Conservation (phyloP, 2,329 filamentous ascomycete genomes). For the Diaporthe helianthi region DNA sequence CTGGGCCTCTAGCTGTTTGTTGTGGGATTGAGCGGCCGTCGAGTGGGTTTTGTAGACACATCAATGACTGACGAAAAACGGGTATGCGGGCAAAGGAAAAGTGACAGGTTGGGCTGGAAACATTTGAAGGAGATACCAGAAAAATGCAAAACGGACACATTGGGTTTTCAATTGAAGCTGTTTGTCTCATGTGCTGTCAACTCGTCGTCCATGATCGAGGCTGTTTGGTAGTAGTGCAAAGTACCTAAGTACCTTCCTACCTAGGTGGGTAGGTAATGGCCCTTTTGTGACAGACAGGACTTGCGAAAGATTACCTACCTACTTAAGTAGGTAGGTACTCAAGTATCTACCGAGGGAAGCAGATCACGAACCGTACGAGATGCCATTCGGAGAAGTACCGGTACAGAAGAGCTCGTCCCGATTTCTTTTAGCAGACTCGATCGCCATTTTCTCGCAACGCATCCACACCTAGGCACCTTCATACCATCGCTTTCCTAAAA, state of each 20-base stretch:
- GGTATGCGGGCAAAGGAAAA: not conserved
- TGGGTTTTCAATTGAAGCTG: not conserved
- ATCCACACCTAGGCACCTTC: not conserved
- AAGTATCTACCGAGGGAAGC: not conserved
- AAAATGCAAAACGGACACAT: not conserved
- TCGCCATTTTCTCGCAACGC: not conserved
- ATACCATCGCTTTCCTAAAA: constrained; percentile 17
- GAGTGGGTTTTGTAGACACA: not conserved
- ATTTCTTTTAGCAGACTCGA: not conserved
- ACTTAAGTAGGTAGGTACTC: no score
- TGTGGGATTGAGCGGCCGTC: not conserved
- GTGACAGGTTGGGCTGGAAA: not conserved
- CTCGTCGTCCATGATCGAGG: not conserved
- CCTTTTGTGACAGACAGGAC: not conserved
- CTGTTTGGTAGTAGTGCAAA: not conserved
- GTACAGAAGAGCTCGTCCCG: not conserved
- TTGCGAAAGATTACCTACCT: not conserved
- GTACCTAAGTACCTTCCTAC: no score
- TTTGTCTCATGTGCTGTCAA: not conserved
- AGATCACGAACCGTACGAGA: not conserved
- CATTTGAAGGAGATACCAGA: constrained; percentile 22
- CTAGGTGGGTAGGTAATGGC: no score
- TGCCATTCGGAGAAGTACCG: not conserved
- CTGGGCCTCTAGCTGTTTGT: not conserved
- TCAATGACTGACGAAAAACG: constrained; percentile 1